phyloP scores from a whole-genome alignment of 2,329 filamentous ascomycete genomes.

The Pseudogymnoascus destructans region DNA sequence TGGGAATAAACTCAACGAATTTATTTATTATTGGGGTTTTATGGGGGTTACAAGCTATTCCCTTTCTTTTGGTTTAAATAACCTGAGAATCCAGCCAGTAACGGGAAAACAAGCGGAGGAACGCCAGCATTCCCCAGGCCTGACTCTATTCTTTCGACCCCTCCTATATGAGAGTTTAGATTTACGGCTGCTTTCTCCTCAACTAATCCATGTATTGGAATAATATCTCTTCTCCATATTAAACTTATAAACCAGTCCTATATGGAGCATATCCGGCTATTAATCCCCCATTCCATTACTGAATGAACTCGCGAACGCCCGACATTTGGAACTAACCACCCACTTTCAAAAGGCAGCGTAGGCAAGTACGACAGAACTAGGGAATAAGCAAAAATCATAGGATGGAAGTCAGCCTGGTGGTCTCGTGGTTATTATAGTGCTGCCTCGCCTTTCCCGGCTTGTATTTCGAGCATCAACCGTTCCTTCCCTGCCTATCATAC shows the following conservation, averaged over 20 bases:
- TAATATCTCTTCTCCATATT: neutral
- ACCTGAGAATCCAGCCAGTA: slow-evolving; percentile 3
- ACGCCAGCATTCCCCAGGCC: neutral
- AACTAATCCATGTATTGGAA: neutral
- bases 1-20: neutral
- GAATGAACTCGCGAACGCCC: neutral
- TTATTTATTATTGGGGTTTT: neutral
- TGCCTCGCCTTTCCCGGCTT: neutral
- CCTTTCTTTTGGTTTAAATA: neutral
- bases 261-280: neutral
- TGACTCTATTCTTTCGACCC: neutral
- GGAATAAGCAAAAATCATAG: slow-evolving; percentile 7
- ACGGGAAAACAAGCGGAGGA: neutral
- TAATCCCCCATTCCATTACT: slow-evolving; percentile 1
- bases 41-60: neutral
- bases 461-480: neutral
- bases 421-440: slow-evolving; percentile 4
- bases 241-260: neutral
- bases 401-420: neutral
- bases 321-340: neutral
- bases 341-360: slow-evolving; percentile 6
- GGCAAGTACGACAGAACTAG: slow-evolving; percentile 3
- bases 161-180: neutral
- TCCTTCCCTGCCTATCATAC: slow-evolving; percentile 8
- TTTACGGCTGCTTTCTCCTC: neutral